These are phyloP conservation scores for Globisporangium solare DNA, from an alignment of 352 stramenopile species.

Conservation along the genomic window DNA sequence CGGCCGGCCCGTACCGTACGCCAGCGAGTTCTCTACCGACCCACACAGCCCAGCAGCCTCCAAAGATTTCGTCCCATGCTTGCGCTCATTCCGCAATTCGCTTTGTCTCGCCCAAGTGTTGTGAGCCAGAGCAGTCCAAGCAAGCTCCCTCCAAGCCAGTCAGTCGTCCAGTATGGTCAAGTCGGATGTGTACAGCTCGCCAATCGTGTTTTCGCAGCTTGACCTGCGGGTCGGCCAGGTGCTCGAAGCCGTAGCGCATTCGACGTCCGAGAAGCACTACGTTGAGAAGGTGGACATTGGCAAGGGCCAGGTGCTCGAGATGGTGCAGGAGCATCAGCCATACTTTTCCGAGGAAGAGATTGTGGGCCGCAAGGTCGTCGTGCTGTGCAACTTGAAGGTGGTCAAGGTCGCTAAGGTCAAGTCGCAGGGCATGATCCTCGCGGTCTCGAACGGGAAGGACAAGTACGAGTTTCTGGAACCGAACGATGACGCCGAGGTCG, in stretches of 20 bases:
- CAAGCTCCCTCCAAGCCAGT: constrained; percentile 8
- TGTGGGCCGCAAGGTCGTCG: constrained; percentile 59
- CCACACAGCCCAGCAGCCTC: background rate
- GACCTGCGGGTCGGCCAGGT: constrained; percentile 72
- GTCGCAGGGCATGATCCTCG: constrained; percentile 60
- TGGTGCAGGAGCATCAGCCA: constrained; percentile 75
- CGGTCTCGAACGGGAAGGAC: constrained; percentile 48
- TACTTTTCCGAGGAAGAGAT: constrained; percentile 75
- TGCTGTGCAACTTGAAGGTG: constrained; percentile 76
- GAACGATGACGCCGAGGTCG: constrained; percentile 51
- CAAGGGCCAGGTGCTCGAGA: constrained; percentile 67
- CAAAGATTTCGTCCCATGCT: background rate
- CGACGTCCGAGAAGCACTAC: constrained; percentile 69
- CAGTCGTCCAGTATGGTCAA: constrained; percentile 53
- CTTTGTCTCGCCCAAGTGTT: constrained; percentile 28
- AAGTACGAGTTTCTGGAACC: constrained; percentile 62
- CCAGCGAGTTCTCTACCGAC: no score
- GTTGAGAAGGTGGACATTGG: constrained; percentile 73
- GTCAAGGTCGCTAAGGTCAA: constrained; percentile 63
- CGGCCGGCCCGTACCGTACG: no score
- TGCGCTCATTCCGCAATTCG: constrained; percentile 53
- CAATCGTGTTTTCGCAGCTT: constrained; percentile 63
- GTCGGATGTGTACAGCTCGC: constrained; percentile 70
- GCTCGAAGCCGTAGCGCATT: constrained; percentile 57
- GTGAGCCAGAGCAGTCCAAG: background rate